Conservation (phyloP, 2,329 filamentous ascomycete species). For the Ophiostoma sp. region DNA sequence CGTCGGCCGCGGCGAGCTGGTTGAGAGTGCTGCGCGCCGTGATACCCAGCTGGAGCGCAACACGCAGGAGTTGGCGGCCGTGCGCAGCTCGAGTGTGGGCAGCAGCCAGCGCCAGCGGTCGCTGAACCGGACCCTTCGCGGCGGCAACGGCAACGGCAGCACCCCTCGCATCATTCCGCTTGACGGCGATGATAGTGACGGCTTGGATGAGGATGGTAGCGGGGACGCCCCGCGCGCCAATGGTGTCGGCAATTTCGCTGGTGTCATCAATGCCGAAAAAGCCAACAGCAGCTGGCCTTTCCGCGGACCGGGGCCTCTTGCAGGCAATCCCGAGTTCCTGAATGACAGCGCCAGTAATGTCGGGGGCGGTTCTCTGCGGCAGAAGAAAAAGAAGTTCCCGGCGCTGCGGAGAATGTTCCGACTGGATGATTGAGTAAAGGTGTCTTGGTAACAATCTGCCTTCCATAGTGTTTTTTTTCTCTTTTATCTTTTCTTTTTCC, state of each 20-base stretch:
- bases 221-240: constrained; percentile 25
- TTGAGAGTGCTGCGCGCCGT: constrained; percentile 55
- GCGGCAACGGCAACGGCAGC: constrained; percentile 2
- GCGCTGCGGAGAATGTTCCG: constrained; percentile 60
- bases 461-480: neutral
- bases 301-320: constrained; percentile 11
- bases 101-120: constrained; percentile 1
- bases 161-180: constrained; percentile 15
- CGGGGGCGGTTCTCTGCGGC: neutral
- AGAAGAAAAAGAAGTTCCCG: constrained; percentile 63
- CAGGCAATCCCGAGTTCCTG: constrained; percentile 21
- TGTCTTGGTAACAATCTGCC: neutral
- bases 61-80: constrained; percentile 46
- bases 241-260: constrained; percentile 4
- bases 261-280: neutral
- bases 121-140: constrained; percentile 10
- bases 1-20: constrained; percentile 48
- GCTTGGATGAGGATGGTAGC: constrained; percentile 25
- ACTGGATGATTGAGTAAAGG: constrained; percentile 37
- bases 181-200: neutral
- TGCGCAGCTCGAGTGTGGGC: constrained; percentile 39
- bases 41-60: constrained; percentile 60
- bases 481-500: neutral
- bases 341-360: neutral
- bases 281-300: neutral